A percentile compares a stretch with the other conserved stretches of the same genome.
Evolutionary conservation across 1,284 basidiomycete species (phyloP).

Genomic region (Tylopilus sp.): DNA sequence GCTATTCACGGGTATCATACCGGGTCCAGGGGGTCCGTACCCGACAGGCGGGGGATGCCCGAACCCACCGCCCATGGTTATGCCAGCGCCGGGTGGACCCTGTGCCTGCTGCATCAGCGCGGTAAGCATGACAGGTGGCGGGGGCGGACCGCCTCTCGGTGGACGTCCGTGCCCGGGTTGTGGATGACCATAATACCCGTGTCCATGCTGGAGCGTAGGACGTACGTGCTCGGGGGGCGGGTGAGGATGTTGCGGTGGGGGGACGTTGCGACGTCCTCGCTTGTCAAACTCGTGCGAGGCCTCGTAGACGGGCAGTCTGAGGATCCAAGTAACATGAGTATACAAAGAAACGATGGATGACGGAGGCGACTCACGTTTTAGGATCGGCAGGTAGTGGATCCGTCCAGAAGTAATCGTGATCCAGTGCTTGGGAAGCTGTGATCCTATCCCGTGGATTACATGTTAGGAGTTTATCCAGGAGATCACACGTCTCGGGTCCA

Average conservation of each 20-base stretch:
- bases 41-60: conserved; percentile 11
- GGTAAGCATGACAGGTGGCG: conserved; percentile 27
- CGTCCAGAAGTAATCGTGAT: conserved; percentile 92
- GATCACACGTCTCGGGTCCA: conserved; percentile 77
- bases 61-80: conserved; percentile 11
- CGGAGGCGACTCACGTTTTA: conserved; percentile 54
- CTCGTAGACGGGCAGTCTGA: conserved; percentile 71
- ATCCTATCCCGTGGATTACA: conserved; percentile 92
- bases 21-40: conserved; percentile 14
- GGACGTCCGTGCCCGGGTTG: conserved; percentile 24
- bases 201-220: conserved; percentile 30
- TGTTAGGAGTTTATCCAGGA: conserved; percentile 86
- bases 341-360: background rate
- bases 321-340: conserved; percentile 1
- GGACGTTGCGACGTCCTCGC: conserved; percentile 53
- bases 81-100: conserved; percentile 7
- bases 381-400: conserved; percentile 83
- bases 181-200: conserved; percentile 26
- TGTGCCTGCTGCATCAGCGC: conserved; percentile 32
- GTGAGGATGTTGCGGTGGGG: conserved; percentile 16
- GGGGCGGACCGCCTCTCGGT: conserved; percentile 21
- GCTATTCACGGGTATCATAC: conserved; percentile 15
- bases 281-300: conserved; percentile 84
- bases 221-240: conserved; percentile 29
- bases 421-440: conserved; percentile 83